Evolutionary conservation across 305 asterid genomes (phyloP).

Genomic region (Fraxinus ornus): DNA sequence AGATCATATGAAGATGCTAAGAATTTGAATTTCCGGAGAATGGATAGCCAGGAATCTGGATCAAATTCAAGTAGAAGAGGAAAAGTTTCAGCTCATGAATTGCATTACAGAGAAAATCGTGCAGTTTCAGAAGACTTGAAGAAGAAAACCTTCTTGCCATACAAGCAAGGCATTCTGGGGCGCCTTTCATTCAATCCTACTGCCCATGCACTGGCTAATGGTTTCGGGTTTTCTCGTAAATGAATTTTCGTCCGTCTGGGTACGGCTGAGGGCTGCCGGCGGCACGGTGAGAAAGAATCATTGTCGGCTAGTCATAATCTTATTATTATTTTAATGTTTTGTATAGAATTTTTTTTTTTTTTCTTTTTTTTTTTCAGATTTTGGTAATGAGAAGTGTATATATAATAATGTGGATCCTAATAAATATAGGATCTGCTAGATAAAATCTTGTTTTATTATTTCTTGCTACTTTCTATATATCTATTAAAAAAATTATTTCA

Average conservation of each 20-base stretch:
- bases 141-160: constrained; percentile 79
- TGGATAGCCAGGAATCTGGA: not conserved
- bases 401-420: not conserved
- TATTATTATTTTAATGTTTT: no score
- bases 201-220: constrained; percentile 64
- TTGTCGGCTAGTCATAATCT: not conserved
- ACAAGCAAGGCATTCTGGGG: constrained; percentile 77
- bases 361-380: not conserved
- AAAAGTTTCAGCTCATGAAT: constrained; percentile 73
- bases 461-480: not conserved
- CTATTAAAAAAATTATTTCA: not conserved
- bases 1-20: not conserved
- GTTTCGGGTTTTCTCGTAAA: constrained; percentile 61
- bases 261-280: not conserved
- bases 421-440: not conserved
- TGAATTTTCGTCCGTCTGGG: not conserved
- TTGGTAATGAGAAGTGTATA: not conserved
- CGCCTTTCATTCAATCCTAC: constrained; percentile 62
- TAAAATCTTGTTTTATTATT: not conserved
- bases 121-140: constrained; percentile 68
- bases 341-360: no score
- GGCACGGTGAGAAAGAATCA: not conserved
- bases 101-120: constrained; percentile 67
- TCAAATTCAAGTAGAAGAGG: constrained; percentile 35
- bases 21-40: constrained; percentile 10